Evolutionary conservation across 495 filamentous ascomycete genomes (phyloP), one percentile per base, ranked within the genome.

Genomic region (Melanomma pulvis-pyrius): DNA sequence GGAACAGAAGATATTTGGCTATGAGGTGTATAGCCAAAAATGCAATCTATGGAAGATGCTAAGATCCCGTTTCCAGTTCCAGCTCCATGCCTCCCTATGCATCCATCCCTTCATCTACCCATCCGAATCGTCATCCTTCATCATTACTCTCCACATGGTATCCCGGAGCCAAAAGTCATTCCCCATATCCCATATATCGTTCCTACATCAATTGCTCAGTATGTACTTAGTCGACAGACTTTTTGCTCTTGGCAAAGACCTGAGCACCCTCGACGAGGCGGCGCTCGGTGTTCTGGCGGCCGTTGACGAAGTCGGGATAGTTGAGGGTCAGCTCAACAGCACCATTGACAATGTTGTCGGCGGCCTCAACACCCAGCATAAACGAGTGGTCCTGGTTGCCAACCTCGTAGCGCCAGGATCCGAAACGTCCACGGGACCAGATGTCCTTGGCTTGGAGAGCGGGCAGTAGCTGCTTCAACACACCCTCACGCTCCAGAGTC

Each of bases 231-330:
- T 54, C 51, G 51, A 52, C 28, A 48, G 51, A 50, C 51, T 47
- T 65, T 44, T 63, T 71, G 57, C 26, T 67, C 64, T 72, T 83
- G 66, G 79, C 79, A 65, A 88, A 88, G 59, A 80, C 73, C 77
- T 89, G 87, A 63, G 86, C 85, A 66, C 89, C 88, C 68, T 97
- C 92, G 32, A 90, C 83, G 68, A 98, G 84, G 57, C 93, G 84
- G 68, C 94, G 84, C 86, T 98, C 94, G 9, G 81, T 87, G 82
- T 98, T 98, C 73, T 88, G 79, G 71, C 94, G 83, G 56, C 84
- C 81, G 81, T 99, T 99, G 81, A 99, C 93, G 77, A 98, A 97
- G 80, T 99, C 96, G 49, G 96, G 96, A 80, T 98, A 96, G 84
- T 99, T 97, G 71, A 98, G 86, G 59, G 94, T 99, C 77, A 98